A percentile compares a stretch with the other conserved stretches of the same genome.
Conservation (phyloP, 1,284 basidiomycete species). For the Peniophora sp. region DNA sequence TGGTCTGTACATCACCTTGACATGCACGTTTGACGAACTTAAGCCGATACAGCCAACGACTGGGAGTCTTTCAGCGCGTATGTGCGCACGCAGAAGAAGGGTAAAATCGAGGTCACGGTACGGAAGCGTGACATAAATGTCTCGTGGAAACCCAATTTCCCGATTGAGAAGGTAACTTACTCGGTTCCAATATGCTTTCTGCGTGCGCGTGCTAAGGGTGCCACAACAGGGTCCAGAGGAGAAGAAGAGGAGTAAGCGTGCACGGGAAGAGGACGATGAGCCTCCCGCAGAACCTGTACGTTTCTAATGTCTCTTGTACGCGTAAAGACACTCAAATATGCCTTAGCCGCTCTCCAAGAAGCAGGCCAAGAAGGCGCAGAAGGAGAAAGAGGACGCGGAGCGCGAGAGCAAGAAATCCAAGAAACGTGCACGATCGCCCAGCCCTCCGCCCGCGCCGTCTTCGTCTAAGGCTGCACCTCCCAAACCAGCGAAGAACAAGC, state of each 20-base stretch:
- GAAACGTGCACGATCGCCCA: not conserved
- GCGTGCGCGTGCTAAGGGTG: too few species aligned
- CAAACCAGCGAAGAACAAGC: not conserved
- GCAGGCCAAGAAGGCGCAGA: too few species aligned
- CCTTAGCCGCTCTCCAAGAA: too few species aligned
- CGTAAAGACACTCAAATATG: too few species aligned
- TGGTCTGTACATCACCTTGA: constrained; percentile 32
- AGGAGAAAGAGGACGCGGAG: too few species aligned
- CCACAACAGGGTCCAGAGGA: too few species aligned
- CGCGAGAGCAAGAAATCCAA: not conserved
- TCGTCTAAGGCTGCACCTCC: not conserved
- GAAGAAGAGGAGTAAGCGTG: too few species aligned
- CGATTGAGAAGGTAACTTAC: too few species aligned
- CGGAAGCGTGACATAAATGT: not conserved
- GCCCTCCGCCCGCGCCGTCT: not conserved
- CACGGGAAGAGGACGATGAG: too few species aligned
- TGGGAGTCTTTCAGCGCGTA: constrained; percentile 60
- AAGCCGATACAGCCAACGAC: constrained; percentile 50
- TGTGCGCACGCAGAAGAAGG: constrained; percentile 24
- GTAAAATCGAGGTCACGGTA: constrained; percentile 33
- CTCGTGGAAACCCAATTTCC: too few species aligned
- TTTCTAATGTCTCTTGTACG: too few species aligned
- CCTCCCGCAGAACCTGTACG: too few species aligned
- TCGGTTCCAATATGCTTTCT: not conserved
- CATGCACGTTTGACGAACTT: not conserved